These are phyloP conservation scores for Rhazya stricta DNA, from an alignment of 257 asterid species.

Conservation along the genomic window DNA sequence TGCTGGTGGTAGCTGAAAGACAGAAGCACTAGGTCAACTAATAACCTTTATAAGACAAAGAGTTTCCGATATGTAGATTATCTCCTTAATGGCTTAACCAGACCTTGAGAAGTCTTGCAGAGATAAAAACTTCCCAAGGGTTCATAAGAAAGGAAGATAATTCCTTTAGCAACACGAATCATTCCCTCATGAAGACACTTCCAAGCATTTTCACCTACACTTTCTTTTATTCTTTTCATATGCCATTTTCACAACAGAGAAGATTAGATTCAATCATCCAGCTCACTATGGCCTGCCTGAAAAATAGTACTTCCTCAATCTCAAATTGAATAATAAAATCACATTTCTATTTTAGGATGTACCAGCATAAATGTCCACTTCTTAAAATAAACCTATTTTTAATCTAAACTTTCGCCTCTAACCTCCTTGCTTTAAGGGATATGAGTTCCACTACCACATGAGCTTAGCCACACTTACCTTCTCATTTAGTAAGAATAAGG, in stretches of 20 bases:
- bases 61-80: not conserved
- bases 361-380: not conserved
- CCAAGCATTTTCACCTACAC: not conserved
- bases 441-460: not conserved
- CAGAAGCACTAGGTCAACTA: not conserved
- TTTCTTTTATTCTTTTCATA: not conserved
- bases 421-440: not conserved
- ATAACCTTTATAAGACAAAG: not conserved
- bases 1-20: conserved; percentile 81
- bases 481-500: too few species aligned
- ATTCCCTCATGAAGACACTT: not conserved
- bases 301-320: not conserved
- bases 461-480: not conserved
- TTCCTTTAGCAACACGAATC: not conserved
- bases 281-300: not conserved
- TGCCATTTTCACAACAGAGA: not conserved
- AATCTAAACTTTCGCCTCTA: not conserved
- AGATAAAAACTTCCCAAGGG: not conserved
- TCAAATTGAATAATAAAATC: not conserved
- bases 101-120: not conserved
- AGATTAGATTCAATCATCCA: not conserved
- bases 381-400: not conserved
- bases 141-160: not conserved
- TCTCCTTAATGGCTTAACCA: not conserved
- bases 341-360: not conserved